phyloP scores from a whole-genome alignment of 495 filamentous ascomycete species.

The Cairneyella variabilis region DNA sequence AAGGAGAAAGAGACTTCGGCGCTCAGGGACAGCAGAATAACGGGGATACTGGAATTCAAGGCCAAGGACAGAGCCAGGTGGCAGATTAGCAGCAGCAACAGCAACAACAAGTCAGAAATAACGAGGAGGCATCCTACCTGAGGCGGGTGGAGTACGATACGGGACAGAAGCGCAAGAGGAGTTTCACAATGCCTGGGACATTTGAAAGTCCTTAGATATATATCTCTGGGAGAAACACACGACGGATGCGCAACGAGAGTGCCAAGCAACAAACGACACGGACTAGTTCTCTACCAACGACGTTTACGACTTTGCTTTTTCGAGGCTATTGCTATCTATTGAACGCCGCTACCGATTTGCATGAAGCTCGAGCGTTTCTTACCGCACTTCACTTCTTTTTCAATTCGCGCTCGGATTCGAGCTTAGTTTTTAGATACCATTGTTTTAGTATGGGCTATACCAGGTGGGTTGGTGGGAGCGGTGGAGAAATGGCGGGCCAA shows the following conservation, averaged over 20 bases:
- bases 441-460: slow-evolving; percentile 24
- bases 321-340: background rate
- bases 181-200: slow-evolving; percentile 33
- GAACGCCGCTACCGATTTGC: no score
- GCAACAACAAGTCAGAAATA: slow-evolving; percentile 21
- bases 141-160: slow-evolving; percentile 22
- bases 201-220: slow-evolving; percentile 20
- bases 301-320: slow-evolving; percentile 14
- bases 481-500: no score
- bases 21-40: slow-evolving; percentile 20
- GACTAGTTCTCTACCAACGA: slow-evolving; percentile 17
- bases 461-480: no score
- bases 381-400: slow-evolving; percentile 2
- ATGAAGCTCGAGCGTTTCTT: no score
- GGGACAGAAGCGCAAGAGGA: slow-evolving; percentile 48
- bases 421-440: slow-evolving; percentile 18
- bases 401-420: background rate
- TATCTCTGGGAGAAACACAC: background rate
- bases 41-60: slow-evolving; percentile 29
- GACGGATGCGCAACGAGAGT: background rate
- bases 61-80: slow-evolving; percentile 37
- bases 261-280: background rate
- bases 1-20: slow-evolving; percentile 19
- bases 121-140: slow-evolving; percentile 18
- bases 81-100: slow-evolving; percentile 33